Conservation (phyloP, 257 asterid genomes). For the Forsythia suspensa region DNA sequence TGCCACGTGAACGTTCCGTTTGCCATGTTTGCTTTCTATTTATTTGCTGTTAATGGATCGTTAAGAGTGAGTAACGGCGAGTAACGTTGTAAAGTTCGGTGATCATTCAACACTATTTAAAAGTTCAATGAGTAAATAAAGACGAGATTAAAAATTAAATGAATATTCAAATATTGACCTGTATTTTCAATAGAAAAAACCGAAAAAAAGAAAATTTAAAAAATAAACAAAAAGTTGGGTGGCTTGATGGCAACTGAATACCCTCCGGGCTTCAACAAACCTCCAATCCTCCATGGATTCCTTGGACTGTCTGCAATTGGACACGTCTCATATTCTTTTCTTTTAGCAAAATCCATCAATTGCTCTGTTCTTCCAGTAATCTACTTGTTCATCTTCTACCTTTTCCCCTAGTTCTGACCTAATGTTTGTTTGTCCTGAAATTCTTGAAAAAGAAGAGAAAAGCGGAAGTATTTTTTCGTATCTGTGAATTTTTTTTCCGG, state of each 20-base stretch:
- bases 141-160: no score
- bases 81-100: no score
- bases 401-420: slow-evolving; percentile 15
- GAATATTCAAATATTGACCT: no score
- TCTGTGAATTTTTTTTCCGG: neutral
- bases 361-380: neutral
- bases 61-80: no score
- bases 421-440: slow-evolving; percentile 18
- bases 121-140: no score
- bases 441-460: neutral
- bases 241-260: neutral
- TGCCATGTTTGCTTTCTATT: no score
- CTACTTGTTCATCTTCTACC: neutral
- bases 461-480: neutral
- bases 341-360: neutral
- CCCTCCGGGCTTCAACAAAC: neutral
- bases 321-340: neutral
- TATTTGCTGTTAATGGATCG: no score
- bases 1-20: no score
- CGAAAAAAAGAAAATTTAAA: no score
- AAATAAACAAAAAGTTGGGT: neutral
- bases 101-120: no score
- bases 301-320: neutral
- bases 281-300: neutral
- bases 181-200: no score